A percentile compares a stretch with the other conserved stretches of the same genome.
Evolutionary conservation across 805 yeast genomes (phyloP).

Genomic region (Metschnikowia lochheadii): DNA sequence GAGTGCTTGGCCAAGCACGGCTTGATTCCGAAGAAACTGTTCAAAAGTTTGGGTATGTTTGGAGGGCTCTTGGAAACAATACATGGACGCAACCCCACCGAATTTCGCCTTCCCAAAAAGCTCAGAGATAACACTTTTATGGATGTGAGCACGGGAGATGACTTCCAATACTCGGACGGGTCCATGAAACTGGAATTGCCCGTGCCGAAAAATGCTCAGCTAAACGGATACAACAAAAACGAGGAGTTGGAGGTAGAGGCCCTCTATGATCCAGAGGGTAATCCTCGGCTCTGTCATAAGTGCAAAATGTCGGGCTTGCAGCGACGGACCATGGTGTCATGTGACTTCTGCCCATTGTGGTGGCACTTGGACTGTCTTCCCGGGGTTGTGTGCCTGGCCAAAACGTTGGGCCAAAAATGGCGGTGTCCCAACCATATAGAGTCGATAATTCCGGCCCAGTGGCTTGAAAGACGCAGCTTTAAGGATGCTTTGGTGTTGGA

Average conservation of each 20-base stretch:
- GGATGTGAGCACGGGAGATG: conserved; percentile 61
- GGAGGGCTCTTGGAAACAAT: conserved; percentile 62
- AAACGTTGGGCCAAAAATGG: conserved; percentile 79
- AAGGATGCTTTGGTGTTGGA: conserved; percentile 52
- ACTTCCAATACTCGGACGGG: conserved; percentile 67
- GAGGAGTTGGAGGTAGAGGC: conserved; percentile 58
- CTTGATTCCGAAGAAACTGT: conserved; percentile 19
- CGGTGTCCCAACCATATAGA: conserved; percentile 85
- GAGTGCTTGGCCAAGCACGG: conserved; percentile 56
- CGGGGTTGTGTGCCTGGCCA: conserved; percentile 69
- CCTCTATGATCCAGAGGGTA: conserved; percentile 64
- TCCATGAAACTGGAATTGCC: conserved; percentile 47
- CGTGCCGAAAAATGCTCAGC: conserved; percentile 28
- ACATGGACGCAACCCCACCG: conserved; percentile 47
- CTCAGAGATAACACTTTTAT: conserved; percentile 64
- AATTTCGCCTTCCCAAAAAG: conserved; percentile 54
- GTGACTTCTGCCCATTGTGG: conserved; percentile 77
- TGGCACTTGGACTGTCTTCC: conserved; percentile 90
- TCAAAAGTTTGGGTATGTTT: conserved; percentile 44
- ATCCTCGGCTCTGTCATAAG: conserved; percentile 65
- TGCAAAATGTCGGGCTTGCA: conserved; percentile 70
- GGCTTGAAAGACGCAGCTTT: conserved; percentile 40
- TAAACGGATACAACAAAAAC: conserved; percentile 36
- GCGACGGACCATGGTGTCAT: conserved; percentile 53
- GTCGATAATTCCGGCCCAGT: conserved; percentile 38